A percentile compares a stretch with the other conserved stretches of the same genome.
Conservation (phyloP, 257 asterid species). For the Capsicum rhomboideum region DNA sequence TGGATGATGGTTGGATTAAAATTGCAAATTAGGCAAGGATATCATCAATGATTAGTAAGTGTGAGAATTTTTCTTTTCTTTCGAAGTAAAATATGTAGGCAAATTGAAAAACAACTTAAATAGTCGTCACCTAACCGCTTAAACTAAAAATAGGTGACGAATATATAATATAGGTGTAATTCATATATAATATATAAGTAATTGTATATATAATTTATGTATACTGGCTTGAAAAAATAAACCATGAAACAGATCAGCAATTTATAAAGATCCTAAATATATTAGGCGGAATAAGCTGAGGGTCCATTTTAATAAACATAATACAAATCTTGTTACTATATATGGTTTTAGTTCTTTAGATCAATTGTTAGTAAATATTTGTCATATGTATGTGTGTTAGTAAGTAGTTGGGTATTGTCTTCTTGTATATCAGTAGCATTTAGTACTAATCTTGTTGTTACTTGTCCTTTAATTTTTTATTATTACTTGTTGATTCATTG, state of each 20-base stretch:
- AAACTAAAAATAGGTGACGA: neutral
- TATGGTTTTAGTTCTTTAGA: neutral
- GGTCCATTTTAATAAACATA: neutral
- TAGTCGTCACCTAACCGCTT: neutral
- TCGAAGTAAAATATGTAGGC: neutral
- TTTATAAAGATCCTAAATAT: neutral
- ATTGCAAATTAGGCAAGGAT: conserved; percentile 19
- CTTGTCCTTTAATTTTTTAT: too few species aligned
- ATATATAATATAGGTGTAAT: neutral
- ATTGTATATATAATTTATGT: neutral
- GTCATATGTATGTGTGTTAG: neutral
- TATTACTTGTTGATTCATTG: too few species aligned
- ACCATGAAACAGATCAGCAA: neutral
- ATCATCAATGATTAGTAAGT: neutral
- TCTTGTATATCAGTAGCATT: too few species aligned
- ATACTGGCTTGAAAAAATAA: neutral
- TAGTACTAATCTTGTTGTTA: too few species aligned
- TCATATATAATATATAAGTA: neutral
- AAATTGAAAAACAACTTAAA: neutral
- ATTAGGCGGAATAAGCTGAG: neutral
- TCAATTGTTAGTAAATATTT: neutral
- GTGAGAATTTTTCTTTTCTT: neutral
- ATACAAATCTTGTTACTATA: neutral
- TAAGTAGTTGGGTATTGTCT: too few species aligned
- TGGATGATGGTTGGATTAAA: neutral